Conservation (phyloP, 2,329 filamentous ascomycete genomes). For the Periglandula ipomoeae region DNA sequence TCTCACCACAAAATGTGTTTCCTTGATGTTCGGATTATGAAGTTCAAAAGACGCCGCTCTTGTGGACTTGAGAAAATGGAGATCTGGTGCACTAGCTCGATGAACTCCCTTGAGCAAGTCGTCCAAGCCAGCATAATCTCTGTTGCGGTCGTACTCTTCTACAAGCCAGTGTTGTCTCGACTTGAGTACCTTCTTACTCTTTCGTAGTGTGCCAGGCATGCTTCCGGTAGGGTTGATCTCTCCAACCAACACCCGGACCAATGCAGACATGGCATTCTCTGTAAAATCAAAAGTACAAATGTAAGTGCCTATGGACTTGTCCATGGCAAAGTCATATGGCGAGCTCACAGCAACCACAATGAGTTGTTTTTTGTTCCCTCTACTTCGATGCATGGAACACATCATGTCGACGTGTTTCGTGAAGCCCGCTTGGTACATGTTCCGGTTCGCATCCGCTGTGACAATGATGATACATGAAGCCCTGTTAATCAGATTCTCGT, state of each 20-base stretch:
- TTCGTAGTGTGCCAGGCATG: conserved; percentile 66
- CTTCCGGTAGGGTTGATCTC: conserved; percentile 54
- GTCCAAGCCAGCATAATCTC: conserved; percentile 66
- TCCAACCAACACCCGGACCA: conserved; percentile 77
- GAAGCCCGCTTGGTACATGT: conserved; percentile 88
- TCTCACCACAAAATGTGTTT: conserved; percentile 83
- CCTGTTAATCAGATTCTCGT: conserved; percentile 84
- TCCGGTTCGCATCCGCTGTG: conserved; percentile 88
- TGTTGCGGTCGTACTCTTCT: conserved; percentile 72
- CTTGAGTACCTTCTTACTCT: conserved; percentile 78
- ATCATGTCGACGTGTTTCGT: conserved; percentile 96
- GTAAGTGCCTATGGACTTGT: conserved; percentile 82
- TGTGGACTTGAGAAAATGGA: conserved; percentile 61
- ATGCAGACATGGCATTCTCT: conserved; percentile 76
- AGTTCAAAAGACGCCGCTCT: conserved; percentile 70
- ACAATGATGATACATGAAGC: conserved; percentile 84
- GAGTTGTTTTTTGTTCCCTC: conserved; percentile 76
- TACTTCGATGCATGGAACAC: conserved; percentile 71
- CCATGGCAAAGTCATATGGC: conserved; percentile 93
- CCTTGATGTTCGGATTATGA: conserved; percentile 59
- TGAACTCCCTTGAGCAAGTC: conserved; percentile 64
- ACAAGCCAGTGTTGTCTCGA: conserved; percentile 95
- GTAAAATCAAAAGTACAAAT: conserved; percentile 96
- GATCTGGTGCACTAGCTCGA: conserved; percentile 54
- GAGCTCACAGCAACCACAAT: conserved; percentile 91